Base-by-base conservation (phyloP, 2,329 filamentous ascomycete species). In the Cladosporium sp. region DNA sequence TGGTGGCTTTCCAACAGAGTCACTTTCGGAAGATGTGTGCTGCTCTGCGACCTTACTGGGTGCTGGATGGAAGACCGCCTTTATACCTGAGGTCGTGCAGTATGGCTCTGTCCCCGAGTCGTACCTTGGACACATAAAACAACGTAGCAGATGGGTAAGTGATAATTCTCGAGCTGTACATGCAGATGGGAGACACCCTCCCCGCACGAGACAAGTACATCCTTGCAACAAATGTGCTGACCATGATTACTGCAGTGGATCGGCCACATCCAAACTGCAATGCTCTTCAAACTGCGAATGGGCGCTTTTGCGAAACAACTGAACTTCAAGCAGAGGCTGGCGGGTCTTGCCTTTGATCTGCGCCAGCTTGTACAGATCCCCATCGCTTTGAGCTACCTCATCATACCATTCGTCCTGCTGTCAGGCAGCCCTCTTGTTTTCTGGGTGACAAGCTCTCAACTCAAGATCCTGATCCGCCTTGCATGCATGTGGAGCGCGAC, bases 41-140 rank as follows among this genome's bases (percentile, higher is more conserved):
- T 84, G 80, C 2, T 85, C 83, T 5, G 82, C 79, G 1, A 71
- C 83, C 28, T 78, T 87, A 66, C 77, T 85, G 1, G 83, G 81
- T 1, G 77, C 74, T 58, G 84, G 84, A 42, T 87, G 84, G 84
- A 81, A 79, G 65, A 85, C 83, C 1, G 82, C 80, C 0, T 86
- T 80, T 62, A 71, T 84, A 28, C 80, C 83, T 61, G 83, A 86
- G 63, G 76, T 78, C 4, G 73, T 86, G 2, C 83, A 86, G 66
- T 86, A 77, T 42, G 84, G 83, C 36, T 80, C 79, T 1, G 80
- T 85, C 1, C 80, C 83, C 4, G 82, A 83, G 50, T 81, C 83
- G 44, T 82, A 77, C 37, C 75, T 75, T 19, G 76, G 78, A 17
- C 80, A 84, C 64, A 65, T 84, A 7, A 83, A 83, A 71, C 82